Percentiles rank a stretch among this genome's conserved stretches.
Conservation (phyloP, 805 yeast species). For the Cyberlindnera bimundalis region DNA sequence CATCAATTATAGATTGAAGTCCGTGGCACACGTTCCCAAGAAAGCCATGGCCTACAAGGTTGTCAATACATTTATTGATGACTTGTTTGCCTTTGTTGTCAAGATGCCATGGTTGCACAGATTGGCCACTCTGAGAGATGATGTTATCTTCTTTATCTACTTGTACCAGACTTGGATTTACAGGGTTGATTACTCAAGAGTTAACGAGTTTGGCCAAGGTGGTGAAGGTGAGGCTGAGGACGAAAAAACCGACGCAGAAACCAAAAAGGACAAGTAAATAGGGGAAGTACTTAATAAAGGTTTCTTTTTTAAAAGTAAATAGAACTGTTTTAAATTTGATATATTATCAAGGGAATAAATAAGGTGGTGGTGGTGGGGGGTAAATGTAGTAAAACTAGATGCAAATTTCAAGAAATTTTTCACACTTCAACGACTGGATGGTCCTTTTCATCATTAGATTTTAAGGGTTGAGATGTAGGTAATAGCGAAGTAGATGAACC, state of each 20-base stretch:
- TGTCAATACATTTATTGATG: slow-evolving; percentile 39
- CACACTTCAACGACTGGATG: neutral
- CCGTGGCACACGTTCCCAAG: slow-evolving; percentile 40
- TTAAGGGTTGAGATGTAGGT: neutral
- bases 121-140: slow-evolving; percentile 39
- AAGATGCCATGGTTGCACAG: slow-evolving; percentile 42
- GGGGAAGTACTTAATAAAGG: too few species aligned
- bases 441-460: slow-evolving; percentile 1
- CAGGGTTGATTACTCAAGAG: slow-evolving; percentile 36
- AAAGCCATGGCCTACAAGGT: slow-evolving; percentile 40
- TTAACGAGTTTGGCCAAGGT: slow-evolving; percentile 35
- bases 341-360: too few species aligned
- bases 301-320: too few species aligned
- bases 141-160: slow-evolving; percentile 38
- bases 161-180: slow-evolving; percentile 39
- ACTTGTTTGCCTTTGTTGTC: slow-evolving; percentile 39
- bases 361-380: neutral
- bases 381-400: too few species aligned
- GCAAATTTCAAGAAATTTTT: neutral
- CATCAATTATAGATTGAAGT: slow-evolving; percentile 39
- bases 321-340: too few species aligned
- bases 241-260: too few species aligned
- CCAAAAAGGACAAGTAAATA: too few species aligned
- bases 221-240: slow-evolving; percentile 24
- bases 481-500: too few species aligned